Conservation (phyloP, 2,329 filamentous ascomycete genomes). For the Fusarium avenaceum region DNA sequence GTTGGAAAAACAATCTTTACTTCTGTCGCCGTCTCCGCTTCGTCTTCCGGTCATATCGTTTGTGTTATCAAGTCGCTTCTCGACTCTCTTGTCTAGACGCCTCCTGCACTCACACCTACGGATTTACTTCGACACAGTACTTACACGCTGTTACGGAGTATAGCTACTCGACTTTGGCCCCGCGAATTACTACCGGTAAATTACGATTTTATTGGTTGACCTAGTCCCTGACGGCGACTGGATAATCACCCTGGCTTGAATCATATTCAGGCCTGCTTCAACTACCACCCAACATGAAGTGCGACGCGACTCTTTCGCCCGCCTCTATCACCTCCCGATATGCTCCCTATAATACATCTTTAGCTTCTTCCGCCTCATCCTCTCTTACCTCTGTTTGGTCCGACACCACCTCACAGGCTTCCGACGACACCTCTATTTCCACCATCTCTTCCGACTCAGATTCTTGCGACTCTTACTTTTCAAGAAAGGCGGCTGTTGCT, state of each 20-base stretch:
- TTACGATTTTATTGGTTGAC: conserved; percentile 64
- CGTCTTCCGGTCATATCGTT: conserved; percentile 71
- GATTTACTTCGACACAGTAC: conserved; percentile 57
- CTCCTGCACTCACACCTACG: conserved; percentile 56
- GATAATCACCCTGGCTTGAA: conserved; percentile 57
- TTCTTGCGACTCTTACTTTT: conserved; percentile 60
- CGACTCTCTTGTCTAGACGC: conserved; percentile 60
- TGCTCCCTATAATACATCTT: conserved; percentile 75
- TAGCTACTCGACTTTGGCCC: conserved; percentile 55
- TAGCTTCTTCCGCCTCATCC: conserved; percentile 81
- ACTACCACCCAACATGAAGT: conserved; percentile 69
- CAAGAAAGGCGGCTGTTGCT: conserved; percentile 43
- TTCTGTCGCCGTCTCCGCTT: conserved; percentile 74
- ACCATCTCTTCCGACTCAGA: conserved; percentile 70
- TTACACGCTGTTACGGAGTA: conserved; percentile 58
- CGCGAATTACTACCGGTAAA: conserved; percentile 53
- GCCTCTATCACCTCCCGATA: conserved; percentile 62
- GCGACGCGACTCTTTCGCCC: conserved; percentile 66
- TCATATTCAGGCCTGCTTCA: conserved; percentile 48
- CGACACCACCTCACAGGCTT: conserved; percentile 76
- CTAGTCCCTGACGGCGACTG: conserved; percentile 68
- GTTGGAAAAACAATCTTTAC: conserved; percentile 64
- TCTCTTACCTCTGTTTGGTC: conserved; percentile 86
- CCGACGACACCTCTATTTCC: conserved; percentile 76
- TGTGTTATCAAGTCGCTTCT: conserved; percentile 63